phyloP scores from a whole-genome alignment of 352 stramenopile genomes.

The Pythium oligandrum region DNA sequence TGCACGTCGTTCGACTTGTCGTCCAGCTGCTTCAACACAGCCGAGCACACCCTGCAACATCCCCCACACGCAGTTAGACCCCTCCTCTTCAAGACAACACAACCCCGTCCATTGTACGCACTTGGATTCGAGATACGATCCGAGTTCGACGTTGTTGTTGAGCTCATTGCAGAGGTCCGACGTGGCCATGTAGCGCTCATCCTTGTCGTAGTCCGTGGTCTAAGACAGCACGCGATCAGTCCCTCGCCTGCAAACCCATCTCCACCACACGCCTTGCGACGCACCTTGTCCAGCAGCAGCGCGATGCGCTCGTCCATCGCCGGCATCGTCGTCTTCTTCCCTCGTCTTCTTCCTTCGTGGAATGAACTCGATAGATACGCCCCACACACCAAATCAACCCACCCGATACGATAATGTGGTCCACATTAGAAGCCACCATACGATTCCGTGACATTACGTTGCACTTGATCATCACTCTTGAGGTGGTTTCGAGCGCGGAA shows the following conservation, averaged over 20 bases:
- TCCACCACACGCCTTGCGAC: neutral
- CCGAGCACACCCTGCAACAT: constrained; percentile 86
- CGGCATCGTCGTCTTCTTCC: constrained; percentile 33
- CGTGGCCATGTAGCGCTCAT: constrained; percentile 99
- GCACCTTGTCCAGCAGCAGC: constrained; percentile 78
- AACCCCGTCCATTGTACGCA: constrained; percentile 22
- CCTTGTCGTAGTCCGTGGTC: constrained; percentile 92
- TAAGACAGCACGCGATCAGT: constrained; percentile 14
- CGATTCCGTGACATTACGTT: too few species aligned
- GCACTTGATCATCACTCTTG: too few species aligned
- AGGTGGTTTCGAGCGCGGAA: too few species aligned
- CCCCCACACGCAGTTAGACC: neutral
- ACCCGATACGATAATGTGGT: too few species aligned
- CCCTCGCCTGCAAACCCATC: neutral
- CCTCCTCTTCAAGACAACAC: neutral
- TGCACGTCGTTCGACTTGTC: constrained; percentile 99
- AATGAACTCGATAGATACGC: too few species aligned
- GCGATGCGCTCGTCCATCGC: constrained; percentile 73
- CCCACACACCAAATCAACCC: too few species aligned
- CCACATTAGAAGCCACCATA: too few species aligned
- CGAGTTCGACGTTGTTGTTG: constrained; percentile 90
- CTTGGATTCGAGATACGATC: constrained; percentile 78
- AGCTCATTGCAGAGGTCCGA: constrained; percentile 97
- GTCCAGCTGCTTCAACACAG: constrained; percentile 95
- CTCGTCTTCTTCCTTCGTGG: neutral